phyloP scores from a whole-genome alignment of 129 eudicot genomes.

The Deinandra increscens region DNA sequence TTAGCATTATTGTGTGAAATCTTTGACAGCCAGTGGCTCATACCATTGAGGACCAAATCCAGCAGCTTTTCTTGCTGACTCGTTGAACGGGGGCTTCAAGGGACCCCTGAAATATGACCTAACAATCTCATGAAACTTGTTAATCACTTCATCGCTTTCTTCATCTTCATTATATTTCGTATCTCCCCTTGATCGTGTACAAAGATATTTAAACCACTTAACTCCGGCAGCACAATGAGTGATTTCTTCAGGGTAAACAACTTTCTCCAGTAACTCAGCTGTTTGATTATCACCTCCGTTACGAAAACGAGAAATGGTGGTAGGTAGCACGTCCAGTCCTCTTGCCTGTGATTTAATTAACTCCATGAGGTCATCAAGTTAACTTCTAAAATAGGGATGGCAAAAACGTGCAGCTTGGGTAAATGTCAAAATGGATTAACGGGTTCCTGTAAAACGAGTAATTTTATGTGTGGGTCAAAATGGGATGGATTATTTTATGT shows the following conservation, averaged over 20 bases:
- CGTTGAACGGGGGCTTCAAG: conserved; percentile 93
- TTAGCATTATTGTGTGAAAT: conserved; percentile 26
- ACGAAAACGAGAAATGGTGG: conserved; percentile 81
- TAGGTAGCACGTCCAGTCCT: conserved; percentile 95
- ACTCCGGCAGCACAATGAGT: conserved; percentile 97
- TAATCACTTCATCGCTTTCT: conserved; percentile 52
- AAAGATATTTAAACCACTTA: conserved; percentile 90
- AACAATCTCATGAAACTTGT: conserved; percentile 68
- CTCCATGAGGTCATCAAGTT: conserved; percentile 17
- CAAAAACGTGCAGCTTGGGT: neutral
- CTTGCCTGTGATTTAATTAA: conserved; percentile 62
- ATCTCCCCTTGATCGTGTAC: conserved; percentile 41
- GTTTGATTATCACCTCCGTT: conserved; percentile 82
- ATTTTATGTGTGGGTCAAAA: too few species aligned
- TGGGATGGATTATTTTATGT: too few species aligned
- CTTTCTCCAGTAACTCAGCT: conserved; percentile 74
- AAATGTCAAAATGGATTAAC: neutral
- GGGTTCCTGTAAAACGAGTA: too few species aligned
- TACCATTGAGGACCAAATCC: conserved; percentile 97
- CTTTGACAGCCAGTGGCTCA: conserved; percentile 86
- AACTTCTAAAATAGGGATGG: neutral
- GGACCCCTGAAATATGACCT: conserved; percentile 83
- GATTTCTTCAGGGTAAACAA: conserved; percentile 88
- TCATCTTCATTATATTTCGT: conserved; percentile 22
- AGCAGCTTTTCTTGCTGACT: conserved; percentile 84